These are phyloP conservation scores for Coccomyxa sp. DNA, from an alignment of 139 green algal genomes.

Conservation along the genomic window DNA sequence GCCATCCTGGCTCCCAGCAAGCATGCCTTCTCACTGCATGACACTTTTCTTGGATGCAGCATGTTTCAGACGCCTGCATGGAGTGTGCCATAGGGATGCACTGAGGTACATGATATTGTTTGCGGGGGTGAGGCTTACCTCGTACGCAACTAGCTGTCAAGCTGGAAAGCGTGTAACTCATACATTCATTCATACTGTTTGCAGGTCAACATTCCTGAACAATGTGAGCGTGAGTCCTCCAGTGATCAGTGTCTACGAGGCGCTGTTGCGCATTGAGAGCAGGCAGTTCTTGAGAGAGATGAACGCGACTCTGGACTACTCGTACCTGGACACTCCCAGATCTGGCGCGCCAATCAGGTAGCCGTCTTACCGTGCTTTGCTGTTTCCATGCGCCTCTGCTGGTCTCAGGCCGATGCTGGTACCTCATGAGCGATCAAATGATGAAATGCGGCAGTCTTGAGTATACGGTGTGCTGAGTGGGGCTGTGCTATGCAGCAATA, in stretches of 20 bases:
- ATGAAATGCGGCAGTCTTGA: not conserved
- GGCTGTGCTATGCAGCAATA: not conserved
- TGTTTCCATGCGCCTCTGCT: not conserved
- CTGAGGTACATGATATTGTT: too few species aligned
- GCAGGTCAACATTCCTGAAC: too few species aligned
- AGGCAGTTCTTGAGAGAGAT: conserved; percentile 31
- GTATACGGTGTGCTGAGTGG: not conserved
- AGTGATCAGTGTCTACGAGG: conserved; percentile 15
- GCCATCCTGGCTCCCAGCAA: too few species aligned
- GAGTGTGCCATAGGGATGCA: too few species aligned
- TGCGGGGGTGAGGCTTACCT: too few species aligned
- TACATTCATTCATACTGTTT: too few species aligned
- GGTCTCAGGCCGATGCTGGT: not conserved
- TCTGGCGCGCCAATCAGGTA: not conserved
- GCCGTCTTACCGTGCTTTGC: too few species aligned
- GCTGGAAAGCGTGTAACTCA: too few species aligned
- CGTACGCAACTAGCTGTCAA: too few species aligned
- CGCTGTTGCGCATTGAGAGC: conserved; percentile 36
- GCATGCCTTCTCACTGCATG: too few species aligned
- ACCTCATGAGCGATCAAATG: not conserved
- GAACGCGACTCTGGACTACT: conserved; percentile 53
- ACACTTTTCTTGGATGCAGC: too few species aligned
- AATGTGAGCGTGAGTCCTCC: too few species aligned
- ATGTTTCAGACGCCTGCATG: not conserved
- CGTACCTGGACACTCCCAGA: conserved; percentile 45